These are phyloP conservation scores for Periconia digitata DNA, from an alignment of 2,329 filamentous ascomycete genomes.

Conservation along the genomic window DNA sequence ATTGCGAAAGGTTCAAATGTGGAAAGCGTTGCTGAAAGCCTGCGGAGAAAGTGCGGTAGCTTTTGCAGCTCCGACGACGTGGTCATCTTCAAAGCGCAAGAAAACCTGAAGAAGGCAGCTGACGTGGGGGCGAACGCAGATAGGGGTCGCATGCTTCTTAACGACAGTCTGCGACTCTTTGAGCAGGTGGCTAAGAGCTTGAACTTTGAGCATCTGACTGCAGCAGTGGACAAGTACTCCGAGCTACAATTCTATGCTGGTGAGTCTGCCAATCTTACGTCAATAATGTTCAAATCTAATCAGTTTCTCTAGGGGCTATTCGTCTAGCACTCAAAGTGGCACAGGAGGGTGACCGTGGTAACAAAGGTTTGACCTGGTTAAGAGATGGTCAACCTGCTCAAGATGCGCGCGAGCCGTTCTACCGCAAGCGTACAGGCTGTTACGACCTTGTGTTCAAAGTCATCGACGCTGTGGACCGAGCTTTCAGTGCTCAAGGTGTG, in stretches of 20 bases:
- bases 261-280: slow-evolving; percentile 3
- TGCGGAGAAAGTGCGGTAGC: slow-evolving; percentile 87
- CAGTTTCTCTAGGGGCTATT: slow-evolving; percentile 64
- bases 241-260: slow-evolving; percentile 84
- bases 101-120: slow-evolving; percentile 84
- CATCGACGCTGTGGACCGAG: slow-evolving; percentile 73
- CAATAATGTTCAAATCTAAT: slow-evolving; percentile 3
- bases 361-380: slow-evolving; percentile 81
- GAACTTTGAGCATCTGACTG: slow-evolving; percentile 75
- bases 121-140: slow-evolving; percentile 77
- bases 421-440: slow-evolving; percentile 71
- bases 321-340: slow-evolving; percentile 83
- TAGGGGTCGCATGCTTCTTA: slow-evolving; percentile 74
- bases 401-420: slow-evolving; percentile 70
- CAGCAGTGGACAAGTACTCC: slow-evolving; percentile 78
- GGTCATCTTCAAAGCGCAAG: slow-evolving; percentile 96
- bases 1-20: slow-evolving; percentile 97
- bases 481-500: slow-evolving; percentile 68
- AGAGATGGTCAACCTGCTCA: slow-evolving; percentile 72
- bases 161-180: slow-evolving; percentile 87
- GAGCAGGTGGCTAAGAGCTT: slow-evolving; percentile 84
- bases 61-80: slow-evolving; percentile 98
- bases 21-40: slow-evolving; percentile 93
- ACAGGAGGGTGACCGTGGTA: slow-evolving; percentile 81
- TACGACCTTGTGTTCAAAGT: slow-evolving; percentile 88